Evolutionary conservation across 345 rosid species (phyloP).

Genomic region (Durio zibethinus): DNA sequence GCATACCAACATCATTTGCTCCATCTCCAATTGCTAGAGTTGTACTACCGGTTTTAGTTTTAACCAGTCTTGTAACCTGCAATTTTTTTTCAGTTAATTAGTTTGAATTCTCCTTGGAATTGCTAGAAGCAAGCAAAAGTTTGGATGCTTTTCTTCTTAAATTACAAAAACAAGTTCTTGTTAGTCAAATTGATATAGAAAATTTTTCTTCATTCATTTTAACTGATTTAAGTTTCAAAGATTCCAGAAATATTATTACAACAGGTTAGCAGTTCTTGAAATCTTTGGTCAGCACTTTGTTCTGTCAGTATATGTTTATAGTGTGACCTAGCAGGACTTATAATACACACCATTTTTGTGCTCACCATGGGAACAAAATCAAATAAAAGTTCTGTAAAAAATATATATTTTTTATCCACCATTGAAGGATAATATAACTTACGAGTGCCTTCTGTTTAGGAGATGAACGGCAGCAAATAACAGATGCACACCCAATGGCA

Average conservation of each 20-base stretch:
- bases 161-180: background rate
- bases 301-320: background rate
- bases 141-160: background rate
- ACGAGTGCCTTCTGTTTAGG: conserved; percentile 97
- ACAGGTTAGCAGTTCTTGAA: background rate
- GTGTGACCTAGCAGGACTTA: background rate
- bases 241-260: background rate
- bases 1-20: conserved; percentile 99
- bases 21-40: conserved; percentile 94
- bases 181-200: background rate
- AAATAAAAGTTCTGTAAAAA: background rate
- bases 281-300: background rate
- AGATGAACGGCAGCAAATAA: conserved; percentile 95
- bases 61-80: conserved; percentile 95
- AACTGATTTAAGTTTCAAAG: background rate
- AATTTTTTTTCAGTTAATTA: conserved; percentile 12
- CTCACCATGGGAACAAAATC: background rate
- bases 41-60: conserved; percentile 73
- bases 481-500: conserved; percentile 87
- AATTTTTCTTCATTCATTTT: background rate
- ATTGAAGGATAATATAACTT: conserved; percentile 24
- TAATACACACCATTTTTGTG: background rate
- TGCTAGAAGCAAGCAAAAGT: background rate
- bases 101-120: conserved; percentile 1
- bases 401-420: background rate